Percentiles rank a stretch among this genome's conserved stretches.
phyloP scores from a whole-genome alignment of 139 green algal species.

The Picochlorum sp. region DNA sequence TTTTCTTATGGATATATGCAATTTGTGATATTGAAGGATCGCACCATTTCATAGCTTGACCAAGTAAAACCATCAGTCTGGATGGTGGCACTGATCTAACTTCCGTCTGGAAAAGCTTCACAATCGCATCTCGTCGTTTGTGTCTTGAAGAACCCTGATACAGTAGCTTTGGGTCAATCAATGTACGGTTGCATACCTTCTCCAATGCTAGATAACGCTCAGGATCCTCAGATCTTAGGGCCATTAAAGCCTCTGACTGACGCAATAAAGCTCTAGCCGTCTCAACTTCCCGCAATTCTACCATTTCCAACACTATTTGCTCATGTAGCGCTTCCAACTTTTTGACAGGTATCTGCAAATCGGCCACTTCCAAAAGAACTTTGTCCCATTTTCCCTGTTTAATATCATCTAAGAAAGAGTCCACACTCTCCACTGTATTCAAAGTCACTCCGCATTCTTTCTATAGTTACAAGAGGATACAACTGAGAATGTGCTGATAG shows the following conservation, averaged over 20 bases:
- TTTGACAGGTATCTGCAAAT: conserved; percentile 74
- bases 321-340: conserved; percentile 94
- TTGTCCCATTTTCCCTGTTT: conserved; percentile 81
- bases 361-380: conserved; percentile 73
- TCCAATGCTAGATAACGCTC: conserved; percentile 81
- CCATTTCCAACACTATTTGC: conserved; percentile 92
- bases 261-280: conserved; percentile 83
- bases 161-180: conserved; percentile 75
- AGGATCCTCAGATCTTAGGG: conserved; percentile 76
- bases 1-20: not conserved
- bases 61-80: conserved; percentile 89
- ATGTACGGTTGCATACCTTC: conserved; percentile 56
- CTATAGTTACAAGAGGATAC: conserved; percentile 31
- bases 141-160: conserved; percentile 70
- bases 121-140: conserved; percentile 74
- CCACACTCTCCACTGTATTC: conserved; percentile 89
- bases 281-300: conserved; percentile 88
- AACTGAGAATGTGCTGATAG: not conserved
- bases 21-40: not conserved
- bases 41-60: conserved; percentile 91
- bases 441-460: conserved; percentile 88
- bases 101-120: conserved; percentile 69
- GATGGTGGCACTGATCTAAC: conserved; percentile 77
- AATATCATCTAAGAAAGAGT: conserved; percentile 84
- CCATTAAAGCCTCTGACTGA: conserved; percentile 72